Evolutionary conservation across 2,329 filamentous ascomycete genomes (phyloP).

Genomic region (Apiospora kogelbergensis): DNA sequence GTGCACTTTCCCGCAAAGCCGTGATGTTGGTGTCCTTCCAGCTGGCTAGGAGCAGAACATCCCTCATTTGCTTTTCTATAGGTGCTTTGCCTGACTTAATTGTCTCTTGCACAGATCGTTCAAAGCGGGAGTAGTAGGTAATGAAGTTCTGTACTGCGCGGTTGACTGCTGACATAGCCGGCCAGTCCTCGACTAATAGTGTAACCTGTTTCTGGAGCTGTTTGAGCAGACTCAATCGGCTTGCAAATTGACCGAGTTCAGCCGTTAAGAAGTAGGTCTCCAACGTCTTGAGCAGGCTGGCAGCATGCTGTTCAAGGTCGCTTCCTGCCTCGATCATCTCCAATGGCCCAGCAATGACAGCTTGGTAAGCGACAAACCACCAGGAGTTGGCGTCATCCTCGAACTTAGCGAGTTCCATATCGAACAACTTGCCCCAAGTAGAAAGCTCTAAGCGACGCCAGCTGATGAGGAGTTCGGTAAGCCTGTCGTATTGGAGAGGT

Average conservation of each 20-base stretch:
- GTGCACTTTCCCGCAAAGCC: slow-evolving; percentile 83
- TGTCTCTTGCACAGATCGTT: slow-evolving; percentile 61
- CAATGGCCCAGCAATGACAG: slow-evolving; percentile 74
- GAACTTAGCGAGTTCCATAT: slow-evolving; percentile 77
- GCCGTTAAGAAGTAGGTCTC: slow-evolving; percentile 78
- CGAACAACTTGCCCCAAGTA: slow-evolving; percentile 87
- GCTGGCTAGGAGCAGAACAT: slow-evolving; percentile 88
- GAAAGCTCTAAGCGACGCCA: slow-evolving; percentile 91
- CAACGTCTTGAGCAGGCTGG: slow-evolving; percentile 71
- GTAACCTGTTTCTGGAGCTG: slow-evolving; percentile 66
- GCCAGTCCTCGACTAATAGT: slow-evolving; percentile 59
- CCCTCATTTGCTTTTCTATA: slow-evolving; percentile 90
- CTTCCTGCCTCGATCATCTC: slow-evolving; percentile 59
- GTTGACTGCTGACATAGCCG: slow-evolving; percentile 56
- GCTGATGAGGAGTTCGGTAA: slow-evolving; percentile 78
- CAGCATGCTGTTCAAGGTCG: slow-evolving; percentile 63
- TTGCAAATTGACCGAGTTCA: slow-evolving; percentile 76
- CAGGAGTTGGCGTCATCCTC: slow-evolving; percentile 79
- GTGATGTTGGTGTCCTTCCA: slow-evolving; percentile 99
- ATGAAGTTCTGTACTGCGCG: slow-evolving; percentile 76
- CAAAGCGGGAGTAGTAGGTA: slow-evolving; percentile 71
- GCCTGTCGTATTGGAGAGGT: slow-evolving; percentile 67
- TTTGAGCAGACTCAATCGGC: slow-evolving; percentile 69
- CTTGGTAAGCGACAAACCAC: slow-evolving; percentile 97
- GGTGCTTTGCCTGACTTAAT: slow-evolving; percentile 67